A percentile compares a stretch with the other conserved stretches of the same genome.
These are phyloP conservation scores for Penicillium sumatraense DNA, from an alignment of 2,329 filamentous ascomycete species.

Conservation along the genomic window DNA sequence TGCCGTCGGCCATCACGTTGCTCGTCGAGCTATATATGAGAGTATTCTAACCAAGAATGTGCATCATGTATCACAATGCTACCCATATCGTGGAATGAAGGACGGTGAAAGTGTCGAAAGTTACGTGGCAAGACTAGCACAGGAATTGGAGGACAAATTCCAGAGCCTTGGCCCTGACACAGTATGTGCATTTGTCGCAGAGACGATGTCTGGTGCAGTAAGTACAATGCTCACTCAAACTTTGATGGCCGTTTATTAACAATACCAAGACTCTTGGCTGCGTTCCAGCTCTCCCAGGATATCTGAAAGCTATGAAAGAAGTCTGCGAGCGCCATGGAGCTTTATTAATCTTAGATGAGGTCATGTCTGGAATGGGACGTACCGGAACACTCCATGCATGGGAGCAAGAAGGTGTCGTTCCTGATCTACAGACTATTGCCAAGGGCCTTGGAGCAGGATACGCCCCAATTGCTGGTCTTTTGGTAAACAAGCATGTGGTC, in stretches of 20 bases:
- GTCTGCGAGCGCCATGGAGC: slow-evolving; percentile 62
- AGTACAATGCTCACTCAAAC: slow-evolving; percentile 17
- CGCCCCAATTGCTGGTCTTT: slow-evolving; percentile 57
- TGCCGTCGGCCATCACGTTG: slow-evolving; percentile 65
- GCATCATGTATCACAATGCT: slow-evolving; percentile 66
- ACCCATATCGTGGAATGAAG: slow-evolving; percentile 61
- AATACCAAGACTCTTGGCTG: slow-evolving; percentile 50
- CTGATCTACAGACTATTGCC: slow-evolving; percentile 62
- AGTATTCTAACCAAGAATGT: slow-evolving; percentile 59
- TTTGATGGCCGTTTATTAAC: background rate
- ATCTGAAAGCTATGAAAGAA: slow-evolving; percentile 57
- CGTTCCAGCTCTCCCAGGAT: slow-evolving; percentile 57
- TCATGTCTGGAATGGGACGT: slow-evolving; percentile 64
- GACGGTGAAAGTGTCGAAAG: slow-evolving; percentile 56
- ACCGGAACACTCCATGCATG: slow-evolving; percentile 60
- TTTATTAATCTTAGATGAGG: slow-evolving; percentile 51
- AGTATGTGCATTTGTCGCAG: slow-evolving; percentile 69
- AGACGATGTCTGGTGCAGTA: slow-evolving; percentile 55
- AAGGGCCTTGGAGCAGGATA: slow-evolving; percentile 62
- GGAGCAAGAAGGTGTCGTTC: slow-evolving; percentile 58
- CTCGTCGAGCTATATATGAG: slow-evolving; percentile 64
- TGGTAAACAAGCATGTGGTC: slow-evolving; percentile 54
- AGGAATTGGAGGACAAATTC: slow-evolving; percentile 70
- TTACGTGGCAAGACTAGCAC: slow-evolving; percentile 63
- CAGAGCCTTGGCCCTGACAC: slow-evolving; percentile 63